Evolutionary conservation across 495 filamentous ascomycete species (phyloP).

Genomic region (Talaromyces adpressus): DNA sequence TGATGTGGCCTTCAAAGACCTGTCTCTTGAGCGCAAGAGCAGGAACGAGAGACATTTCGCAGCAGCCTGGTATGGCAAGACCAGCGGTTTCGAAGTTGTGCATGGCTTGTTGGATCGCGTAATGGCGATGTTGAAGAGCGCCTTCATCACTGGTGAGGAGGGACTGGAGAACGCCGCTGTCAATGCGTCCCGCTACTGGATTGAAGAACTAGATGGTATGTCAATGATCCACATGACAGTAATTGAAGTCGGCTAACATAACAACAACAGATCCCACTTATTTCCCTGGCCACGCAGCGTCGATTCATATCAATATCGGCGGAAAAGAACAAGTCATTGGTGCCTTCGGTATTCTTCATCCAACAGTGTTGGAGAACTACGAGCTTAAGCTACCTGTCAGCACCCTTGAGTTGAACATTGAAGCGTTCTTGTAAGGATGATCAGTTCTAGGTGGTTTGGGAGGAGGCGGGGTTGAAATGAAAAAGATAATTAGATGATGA

Average conservation of each 20-base stretch:
- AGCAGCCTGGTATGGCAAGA: conserved; percentile 92
- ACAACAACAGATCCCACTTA: conserved; percentile 65
- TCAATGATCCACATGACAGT: not conserved
- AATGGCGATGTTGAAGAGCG: conserved; percentile 83
- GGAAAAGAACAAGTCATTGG: conserved; percentile 71
- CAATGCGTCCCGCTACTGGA: conserved; percentile 72
- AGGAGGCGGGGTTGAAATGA: not conserved
- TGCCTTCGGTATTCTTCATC: conserved; percentile 88
- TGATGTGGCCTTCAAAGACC: conserved; percentile 87
- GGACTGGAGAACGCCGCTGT: conserved; percentile 49
- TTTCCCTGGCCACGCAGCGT: conserved; percentile 82
- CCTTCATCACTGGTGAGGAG: conserved; percentile 71
- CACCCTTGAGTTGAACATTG: conserved; percentile 91
- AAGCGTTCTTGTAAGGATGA: conserved; percentile 70
- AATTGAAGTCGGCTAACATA: not conserved
- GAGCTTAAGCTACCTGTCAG: conserved; percentile 92
- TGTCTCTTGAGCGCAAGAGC: conserved; percentile 67
- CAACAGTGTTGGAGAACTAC: conserved; percentile 86
- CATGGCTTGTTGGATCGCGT: conserved; percentile 90
- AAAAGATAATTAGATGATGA: not conserved
- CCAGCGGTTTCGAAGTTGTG: conserved; percentile 91
- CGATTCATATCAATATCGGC: conserved; percentile 63
- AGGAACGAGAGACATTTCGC: conserved; percentile 92
- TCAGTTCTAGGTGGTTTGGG: not conserved
- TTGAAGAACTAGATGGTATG: conserved; percentile 77